Evolutionary conservation across 768 basidiomycete species (phyloP), one percentile per base, ranked within the genome.

Genomic region (Termitomyces sp.): DNA sequence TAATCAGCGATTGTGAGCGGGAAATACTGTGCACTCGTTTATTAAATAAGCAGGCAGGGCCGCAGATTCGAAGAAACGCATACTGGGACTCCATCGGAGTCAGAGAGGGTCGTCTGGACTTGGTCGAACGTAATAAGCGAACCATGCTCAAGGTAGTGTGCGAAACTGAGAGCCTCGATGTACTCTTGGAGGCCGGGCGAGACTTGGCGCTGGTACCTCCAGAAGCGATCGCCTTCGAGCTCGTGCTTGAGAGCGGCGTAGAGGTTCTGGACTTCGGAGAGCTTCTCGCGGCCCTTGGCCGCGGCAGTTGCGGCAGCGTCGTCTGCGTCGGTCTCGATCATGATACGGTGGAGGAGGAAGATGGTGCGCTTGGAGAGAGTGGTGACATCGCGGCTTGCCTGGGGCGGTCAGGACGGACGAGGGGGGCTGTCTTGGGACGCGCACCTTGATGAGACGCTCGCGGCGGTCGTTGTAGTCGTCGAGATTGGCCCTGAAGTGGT

Each of bases 131-230:
- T 78, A 55, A 97, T 82, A 55, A 97, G 75, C 2, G 79, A 71
- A 33, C 81, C 79, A 62, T 86, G 76, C 57, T 91, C 84, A 50
- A 96, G 81, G 68, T 91, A 98, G 71, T 95, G 83, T 0, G 91
- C 81, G 68, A 98, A 95, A 65, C 92, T 89, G 56, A 94, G 75
- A 1, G 91, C 95, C 71, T 98, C 97, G 62, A 98, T 92, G 72
- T 94, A 98, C 74, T 98, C 97, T 71, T 98, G 95, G 30, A 98
- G 72, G 4, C 95, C 87, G 1, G 88, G 85, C 6, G 89, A 90
- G 55, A 92, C 75, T 61, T 87, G 82, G 34, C 82, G 81, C 65
- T 89, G 82, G 69, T 89, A 86, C 48, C 86, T 80, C 91, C 93
- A 94, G 71, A 88, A 94, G 37, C 75, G 79, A 50, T 88, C 85